Percentiles rank a stretch among this genome's conserved stretches.
These are phyloP conservation scores for Podaxis sp. DNA, from an alignment of 768 basidiomycete genomes.

Conservation along the genomic window DNA sequence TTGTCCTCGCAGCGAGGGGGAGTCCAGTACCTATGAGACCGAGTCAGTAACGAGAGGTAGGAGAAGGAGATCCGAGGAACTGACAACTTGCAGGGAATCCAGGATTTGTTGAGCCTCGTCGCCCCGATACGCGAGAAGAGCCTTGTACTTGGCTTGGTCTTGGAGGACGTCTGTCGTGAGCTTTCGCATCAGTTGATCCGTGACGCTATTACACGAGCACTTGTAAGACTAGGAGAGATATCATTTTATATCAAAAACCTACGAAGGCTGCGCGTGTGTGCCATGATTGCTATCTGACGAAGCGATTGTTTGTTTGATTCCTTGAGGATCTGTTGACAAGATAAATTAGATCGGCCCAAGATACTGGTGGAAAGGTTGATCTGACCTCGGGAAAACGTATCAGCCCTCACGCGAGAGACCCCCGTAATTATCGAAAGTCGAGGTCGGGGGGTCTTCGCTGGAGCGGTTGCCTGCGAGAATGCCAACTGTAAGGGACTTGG, in stretches of 20 bases:
- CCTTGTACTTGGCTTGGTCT: conserved; percentile 10
- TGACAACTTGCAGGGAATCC: conserved; percentile 15
- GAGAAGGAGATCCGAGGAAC: neutral
- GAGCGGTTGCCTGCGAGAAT: neutral
- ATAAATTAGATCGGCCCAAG: neutral
- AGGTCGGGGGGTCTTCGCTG: neutral
- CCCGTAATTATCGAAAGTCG: conserved; percentile 9
- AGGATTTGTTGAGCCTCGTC: conserved; percentile 15
- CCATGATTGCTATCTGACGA: neutral
- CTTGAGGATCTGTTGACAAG: neutral
- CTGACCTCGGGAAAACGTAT: neutral
- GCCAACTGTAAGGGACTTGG: neutral
- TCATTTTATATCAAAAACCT: neutral
- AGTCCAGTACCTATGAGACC: conserved; percentile 3
- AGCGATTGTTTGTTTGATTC: neutral
- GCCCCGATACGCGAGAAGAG: conserved; percentile 9
- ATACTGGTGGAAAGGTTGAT: neutral
- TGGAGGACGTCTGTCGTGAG: conserved; percentile 5
- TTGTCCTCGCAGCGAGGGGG: neutral
- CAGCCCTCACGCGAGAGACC: neutral
- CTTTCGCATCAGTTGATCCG: neutral
- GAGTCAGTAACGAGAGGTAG: neutral
- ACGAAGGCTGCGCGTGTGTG: neutral
- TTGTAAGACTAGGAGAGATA: neutral
- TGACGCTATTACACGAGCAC: neutral